These are phyloP conservation scores for Rubia peregrina DNA, from an alignment of 305 asterid genomes.

Conservation along the genomic window DNA sequence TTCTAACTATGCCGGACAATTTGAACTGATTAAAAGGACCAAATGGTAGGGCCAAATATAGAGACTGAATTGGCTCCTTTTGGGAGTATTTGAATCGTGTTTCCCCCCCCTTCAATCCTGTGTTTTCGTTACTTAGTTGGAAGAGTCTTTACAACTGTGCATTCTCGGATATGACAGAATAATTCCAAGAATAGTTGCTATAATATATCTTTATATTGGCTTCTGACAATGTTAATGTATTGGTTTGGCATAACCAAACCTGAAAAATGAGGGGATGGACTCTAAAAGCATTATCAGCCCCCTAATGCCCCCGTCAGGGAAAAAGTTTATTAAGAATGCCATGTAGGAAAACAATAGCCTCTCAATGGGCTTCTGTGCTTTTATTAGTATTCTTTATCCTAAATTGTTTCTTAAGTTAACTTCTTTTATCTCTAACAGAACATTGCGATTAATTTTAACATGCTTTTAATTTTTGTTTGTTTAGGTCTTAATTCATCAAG, in stretches of 20 bases:
- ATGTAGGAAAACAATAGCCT: background rate
- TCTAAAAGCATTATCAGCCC: constrained; percentile 11
- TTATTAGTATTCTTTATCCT: constrained; percentile 21
- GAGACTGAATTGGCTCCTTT: no score
- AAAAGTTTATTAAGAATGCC: background rate
- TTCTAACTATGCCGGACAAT: background rate
- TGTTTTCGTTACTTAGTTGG: background rate
- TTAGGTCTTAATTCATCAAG: no score
- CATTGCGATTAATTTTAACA: no score
- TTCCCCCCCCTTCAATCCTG: no score
- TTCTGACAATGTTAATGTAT: background rate
- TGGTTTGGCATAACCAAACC: constrained; percentile 13
- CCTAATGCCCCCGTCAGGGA: background rate
- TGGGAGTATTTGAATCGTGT: no score
- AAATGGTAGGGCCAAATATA: background rate
- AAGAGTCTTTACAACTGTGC: background rate
- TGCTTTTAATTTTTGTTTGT: no score
- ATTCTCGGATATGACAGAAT: background rate
- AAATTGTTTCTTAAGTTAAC: no score
- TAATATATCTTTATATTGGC: constrained; percentile 7
- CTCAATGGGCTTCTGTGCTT: constrained; percentile 17
- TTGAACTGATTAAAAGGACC: background rate
- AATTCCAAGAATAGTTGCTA: background rate
- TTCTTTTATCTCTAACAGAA: no score
- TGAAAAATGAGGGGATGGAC: constrained; percentile 1